Conservation (phyloP, 2,329 filamentous ascomycete species). For the Beauveria sp. region DNA sequence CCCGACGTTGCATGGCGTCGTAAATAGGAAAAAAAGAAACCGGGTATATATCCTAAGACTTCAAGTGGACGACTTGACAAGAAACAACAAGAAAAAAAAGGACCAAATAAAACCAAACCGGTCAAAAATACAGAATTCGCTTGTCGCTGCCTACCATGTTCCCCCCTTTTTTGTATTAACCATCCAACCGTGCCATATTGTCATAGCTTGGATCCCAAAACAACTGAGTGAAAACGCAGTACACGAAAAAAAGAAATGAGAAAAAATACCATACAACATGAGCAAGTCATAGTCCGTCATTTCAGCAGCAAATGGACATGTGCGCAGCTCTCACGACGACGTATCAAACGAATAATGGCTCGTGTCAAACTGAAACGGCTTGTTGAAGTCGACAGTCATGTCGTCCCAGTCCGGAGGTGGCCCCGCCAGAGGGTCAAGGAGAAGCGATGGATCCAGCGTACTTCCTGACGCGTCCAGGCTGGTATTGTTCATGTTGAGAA, state of each 20-base stretch:
- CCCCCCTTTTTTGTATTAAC: slow-evolving; percentile 5
- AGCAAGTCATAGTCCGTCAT: background rate
- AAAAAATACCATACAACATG: background rate
- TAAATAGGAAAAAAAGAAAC: background rate
- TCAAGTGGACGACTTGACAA: slow-evolving; percentile 7
- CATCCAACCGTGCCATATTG: background rate
- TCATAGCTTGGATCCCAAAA: background rate
- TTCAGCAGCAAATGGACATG: background rate
- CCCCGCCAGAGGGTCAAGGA: slow-evolving; percentile 19
- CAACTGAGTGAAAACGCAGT: slow-evolving; percentile 6
- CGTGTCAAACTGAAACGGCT: slow-evolving; percentile 46
- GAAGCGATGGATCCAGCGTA: slow-evolving; percentile 21
- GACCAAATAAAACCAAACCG: slow-evolving; percentile 4
- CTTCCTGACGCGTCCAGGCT: slow-evolving; percentile 17
- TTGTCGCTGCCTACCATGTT: slow-evolving; percentile 7
- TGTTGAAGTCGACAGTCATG: slow-evolving; percentile 40
- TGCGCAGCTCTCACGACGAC: background rate
- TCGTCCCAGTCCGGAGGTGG: slow-evolving; percentile 41
- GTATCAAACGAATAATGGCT: slow-evolving; percentile 28
- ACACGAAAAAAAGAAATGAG: slow-evolving; percentile 4
- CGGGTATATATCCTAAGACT: slow-evolving; percentile 15
- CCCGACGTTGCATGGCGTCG: background rate
- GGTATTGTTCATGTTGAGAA: slow-evolving; percentile 34
- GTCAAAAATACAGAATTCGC: slow-evolving; percentile 4
- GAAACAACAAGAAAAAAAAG: slow-evolving; percentile 2